phyloP scores from a whole-genome alignment of 2,329 filamentous ascomycete genomes.

The Beauveria sp. region DNA sequence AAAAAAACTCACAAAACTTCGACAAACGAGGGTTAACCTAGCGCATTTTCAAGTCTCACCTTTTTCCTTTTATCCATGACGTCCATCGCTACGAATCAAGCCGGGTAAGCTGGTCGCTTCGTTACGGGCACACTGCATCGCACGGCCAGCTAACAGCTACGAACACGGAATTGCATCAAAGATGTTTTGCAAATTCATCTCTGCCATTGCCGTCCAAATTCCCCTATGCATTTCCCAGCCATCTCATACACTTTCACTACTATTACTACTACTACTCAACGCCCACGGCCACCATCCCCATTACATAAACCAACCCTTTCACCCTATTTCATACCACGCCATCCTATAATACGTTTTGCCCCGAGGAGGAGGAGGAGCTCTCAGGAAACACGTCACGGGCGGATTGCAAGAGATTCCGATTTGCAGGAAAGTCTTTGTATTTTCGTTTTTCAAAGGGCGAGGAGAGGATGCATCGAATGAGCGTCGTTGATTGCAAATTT shows the following conservation, averaged over 20 bases:
- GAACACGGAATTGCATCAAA: background rate
- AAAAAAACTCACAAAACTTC: background rate
- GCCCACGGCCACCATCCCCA: background rate
- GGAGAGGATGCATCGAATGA: background rate
- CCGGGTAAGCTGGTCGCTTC: background rate
- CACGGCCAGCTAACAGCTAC: background rate
- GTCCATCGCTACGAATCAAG: slow-evolving; percentile 2
- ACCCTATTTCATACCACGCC: slow-evolving; percentile 8
- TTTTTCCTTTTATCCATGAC: background rate
- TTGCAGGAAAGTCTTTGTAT: background rate
- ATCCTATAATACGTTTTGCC: slow-evolving; percentile 10
- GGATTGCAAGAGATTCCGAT: background rate
- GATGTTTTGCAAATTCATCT: background rate
- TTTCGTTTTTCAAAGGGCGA: background rate
- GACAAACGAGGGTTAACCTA: background rate
- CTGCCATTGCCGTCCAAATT: background rate
- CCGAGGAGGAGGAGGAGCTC: background rate
- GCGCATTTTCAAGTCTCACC: background rate
- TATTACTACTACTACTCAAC: background rate
- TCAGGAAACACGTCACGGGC: background rate
- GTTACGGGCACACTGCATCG: background rate
- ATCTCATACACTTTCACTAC: background rate
- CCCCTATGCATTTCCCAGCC: background rate
- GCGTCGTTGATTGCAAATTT: slow-evolving; percentile 3
- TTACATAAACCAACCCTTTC: background rate